Percentiles rank a stretch among this genome's conserved stretches.
Evolutionary conservation across 75 land plant species (phyloP).

Genomic region (Gnetum montanum): DNA sequence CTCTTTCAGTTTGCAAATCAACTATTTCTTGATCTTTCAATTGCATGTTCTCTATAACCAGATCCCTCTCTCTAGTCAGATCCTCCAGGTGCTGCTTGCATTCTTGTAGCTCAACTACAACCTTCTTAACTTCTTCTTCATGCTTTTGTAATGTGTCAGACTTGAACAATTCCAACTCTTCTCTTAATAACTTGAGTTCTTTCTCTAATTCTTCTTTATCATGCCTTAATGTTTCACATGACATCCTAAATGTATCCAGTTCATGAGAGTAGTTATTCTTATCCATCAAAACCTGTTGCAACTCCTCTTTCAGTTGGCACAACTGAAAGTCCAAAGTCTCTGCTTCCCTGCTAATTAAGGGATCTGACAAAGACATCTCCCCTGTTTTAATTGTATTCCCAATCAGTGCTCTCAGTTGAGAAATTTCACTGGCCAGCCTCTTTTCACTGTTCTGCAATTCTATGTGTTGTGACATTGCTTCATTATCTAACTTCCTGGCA

Average conservation of each 20-base stretch:
- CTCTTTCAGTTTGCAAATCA: conserved; percentile 11
- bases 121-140: conserved; percentile 12
- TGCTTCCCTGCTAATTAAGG: conserved; percentile 11
- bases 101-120: conserved; percentile 20
- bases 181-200: conserved; percentile 3
- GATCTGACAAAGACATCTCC: conserved; percentile 19
- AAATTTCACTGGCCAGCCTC: conserved; percentile 12
- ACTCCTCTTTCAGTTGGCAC: conserved; percentile 13
- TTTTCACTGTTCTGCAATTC: conserved; percentile 9
- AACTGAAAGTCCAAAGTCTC: conserved; percentile 22
- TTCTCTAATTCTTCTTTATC: no score
- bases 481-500: conserved; percentile 22
- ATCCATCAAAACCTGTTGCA: no score
- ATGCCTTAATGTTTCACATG: no score
- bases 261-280: no score
- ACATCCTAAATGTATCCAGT: no score
- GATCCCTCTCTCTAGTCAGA: conserved; percentile 4
- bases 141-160: conserved; percentile 3
- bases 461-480: conserved; percentile 14
- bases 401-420: conserved; percentile 12
- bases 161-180: conserved; percentile 11
- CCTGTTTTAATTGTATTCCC: conserved; percentile 13
- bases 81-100: conserved; percentile 14
- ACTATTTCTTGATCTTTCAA: conserved; percentile 9
- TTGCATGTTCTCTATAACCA: conserved; percentile 17